phyloP scores from a whole-genome alignment of 1,284 basidiomycete genomes.

The Takashimella koratensis region DNA sequence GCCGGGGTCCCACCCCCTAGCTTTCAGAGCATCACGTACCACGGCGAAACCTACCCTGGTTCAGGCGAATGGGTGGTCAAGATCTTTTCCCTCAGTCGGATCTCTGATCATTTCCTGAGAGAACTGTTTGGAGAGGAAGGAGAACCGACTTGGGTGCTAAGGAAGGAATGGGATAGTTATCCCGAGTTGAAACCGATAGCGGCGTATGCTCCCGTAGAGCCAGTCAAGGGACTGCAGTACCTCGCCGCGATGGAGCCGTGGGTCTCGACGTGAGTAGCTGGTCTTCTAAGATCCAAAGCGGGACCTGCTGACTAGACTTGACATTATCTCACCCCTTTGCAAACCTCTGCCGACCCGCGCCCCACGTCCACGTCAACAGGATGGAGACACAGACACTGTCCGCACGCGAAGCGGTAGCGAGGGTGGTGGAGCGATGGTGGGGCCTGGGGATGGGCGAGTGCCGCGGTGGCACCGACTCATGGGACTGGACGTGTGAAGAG shows the following conservation, averaged over 20 bases:
- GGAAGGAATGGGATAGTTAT: constrained; percentile 63
- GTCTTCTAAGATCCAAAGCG: too few relatives aligned
- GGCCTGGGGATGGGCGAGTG: constrained; percentile 43
- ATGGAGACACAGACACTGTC: constrained; percentile 91
- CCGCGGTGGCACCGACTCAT: constrained; percentile 29
- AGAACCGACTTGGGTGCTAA: constrained; percentile 75
- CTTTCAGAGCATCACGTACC: constrained; percentile 88
- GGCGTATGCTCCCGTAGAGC: constrained; percentile 68
- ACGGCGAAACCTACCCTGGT: constrained; percentile 56
- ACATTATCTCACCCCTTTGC: not conserved
- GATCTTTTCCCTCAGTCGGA: constrained; percentile 70
- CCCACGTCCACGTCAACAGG: constrained; percentile 25
- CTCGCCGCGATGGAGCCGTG: constrained; percentile 83
- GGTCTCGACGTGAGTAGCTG: constrained; percentile 50
- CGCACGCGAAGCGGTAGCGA: constrained; percentile 75
- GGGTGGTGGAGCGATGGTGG: constrained; percentile 66
- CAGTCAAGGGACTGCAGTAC: constrained; percentile 75
- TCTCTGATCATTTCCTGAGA: constrained; percentile 67
- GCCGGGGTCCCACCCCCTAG: constrained; percentile 60
- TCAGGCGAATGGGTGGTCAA: constrained; percentile 68
- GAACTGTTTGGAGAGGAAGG: constrained; percentile 55
- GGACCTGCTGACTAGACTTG: too few relatives aligned
- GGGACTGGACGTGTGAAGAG: constrained; percentile 44
- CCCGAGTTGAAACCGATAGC: constrained; percentile 60
- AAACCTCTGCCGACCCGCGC: not conserved